A percentile compares a stretch with the other conserved stretches of the same genome.
Evolutionary conservation across 768 basidiomycete genomes (phyloP).

Genomic region (Naganishia friedmannii): DNA sequence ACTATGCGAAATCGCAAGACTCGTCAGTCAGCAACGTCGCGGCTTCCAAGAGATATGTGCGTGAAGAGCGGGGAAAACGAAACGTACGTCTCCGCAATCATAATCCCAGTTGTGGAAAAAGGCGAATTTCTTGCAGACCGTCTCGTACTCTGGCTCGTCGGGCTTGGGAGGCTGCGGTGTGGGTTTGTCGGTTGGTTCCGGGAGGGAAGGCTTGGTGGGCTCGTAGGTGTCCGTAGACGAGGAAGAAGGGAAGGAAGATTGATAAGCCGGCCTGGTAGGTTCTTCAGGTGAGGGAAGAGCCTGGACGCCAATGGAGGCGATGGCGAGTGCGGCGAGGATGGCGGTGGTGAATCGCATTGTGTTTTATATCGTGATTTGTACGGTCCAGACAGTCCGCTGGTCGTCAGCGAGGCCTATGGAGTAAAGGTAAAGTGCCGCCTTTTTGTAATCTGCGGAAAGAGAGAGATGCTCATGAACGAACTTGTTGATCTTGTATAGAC

Average conservation of each 20-base stretch:
- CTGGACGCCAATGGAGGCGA: conserved; percentile 11
- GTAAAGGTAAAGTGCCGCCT: neutral
- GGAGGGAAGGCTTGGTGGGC: neutral
- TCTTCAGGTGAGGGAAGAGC: conserved; percentile 8
- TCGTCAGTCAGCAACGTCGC: neutral
- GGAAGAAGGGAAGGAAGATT: neutral
- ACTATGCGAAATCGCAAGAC: neutral
- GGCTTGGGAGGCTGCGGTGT: no score
- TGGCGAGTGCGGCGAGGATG: conserved; percentile 5
- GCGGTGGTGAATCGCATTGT: conserved; percentile 18
- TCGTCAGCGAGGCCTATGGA: conserved; percentile 1
- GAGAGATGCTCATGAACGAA: neutral
- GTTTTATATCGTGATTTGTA: neutral
- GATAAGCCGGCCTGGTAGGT: neutral
- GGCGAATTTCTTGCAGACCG: conserved; percentile 5
- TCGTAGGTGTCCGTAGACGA: neutral
- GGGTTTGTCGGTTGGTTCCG: no score
- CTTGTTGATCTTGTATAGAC: no score
- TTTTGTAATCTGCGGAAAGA: neutral
- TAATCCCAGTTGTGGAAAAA: conserved; percentile 20
- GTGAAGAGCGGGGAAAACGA: neutral
- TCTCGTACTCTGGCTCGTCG: conserved; percentile 13
- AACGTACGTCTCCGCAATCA: conserved; percentile 8
- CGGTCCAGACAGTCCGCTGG: neutral
- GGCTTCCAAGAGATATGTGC: neutral